Base-by-base conservation (phyloP, 2,329 filamentous ascomycete genomes). In the Tolypocladium cylindrosporum region DNA sequence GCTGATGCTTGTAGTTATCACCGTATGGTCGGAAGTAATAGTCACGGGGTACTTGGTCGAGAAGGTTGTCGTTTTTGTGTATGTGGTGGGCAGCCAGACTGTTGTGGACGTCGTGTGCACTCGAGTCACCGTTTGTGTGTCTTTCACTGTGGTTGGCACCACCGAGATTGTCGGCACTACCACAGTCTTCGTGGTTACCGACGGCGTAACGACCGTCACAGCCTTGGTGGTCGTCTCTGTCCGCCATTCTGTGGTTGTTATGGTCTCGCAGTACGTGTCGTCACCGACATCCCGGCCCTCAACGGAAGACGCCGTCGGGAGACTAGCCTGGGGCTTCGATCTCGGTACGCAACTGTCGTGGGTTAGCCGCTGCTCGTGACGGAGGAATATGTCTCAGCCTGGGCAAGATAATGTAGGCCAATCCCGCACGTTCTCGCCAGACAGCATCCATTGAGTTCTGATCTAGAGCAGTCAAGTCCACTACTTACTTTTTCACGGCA, bases 171-270 rank as follows among this genome's bases (percentile, higher is more conserved):
- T 58, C 13, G 59, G 56, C 27, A 60, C 54, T 5, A 60, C 8
- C 21, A 60, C n/a, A 39, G 59, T 64, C 54, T 58, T 41, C 2
- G 63, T 65, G 10, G 54, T 57, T 16, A 59, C 48, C 5, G 61
- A 54, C 1, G 59, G 55, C 43, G 57, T 27, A 16, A 62, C 50
- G 13, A 57, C 57, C 11, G 63, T 64, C 10, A 61, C 55, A 10
- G 48, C 9, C 31, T 54, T 37, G 6, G 62, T 64, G 5, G 63
- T 58, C 4, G 63, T 64, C 0, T 61, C 61, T 8, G 65, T 67
- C 16, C 58, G 45, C 61, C 62, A 66, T 36, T 61, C 57, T 10
- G 66, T 66, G 2, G 61, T 61, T 40, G 55, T 64, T 8, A 56
- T 56, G n/a, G 62, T 64, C 10, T 58, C 57, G 45, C 63, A 65